Evolutionary conservation across 2,329 filamentous ascomycete species (phyloP).

Genomic region (Xylariaceae sp.): DNA sequence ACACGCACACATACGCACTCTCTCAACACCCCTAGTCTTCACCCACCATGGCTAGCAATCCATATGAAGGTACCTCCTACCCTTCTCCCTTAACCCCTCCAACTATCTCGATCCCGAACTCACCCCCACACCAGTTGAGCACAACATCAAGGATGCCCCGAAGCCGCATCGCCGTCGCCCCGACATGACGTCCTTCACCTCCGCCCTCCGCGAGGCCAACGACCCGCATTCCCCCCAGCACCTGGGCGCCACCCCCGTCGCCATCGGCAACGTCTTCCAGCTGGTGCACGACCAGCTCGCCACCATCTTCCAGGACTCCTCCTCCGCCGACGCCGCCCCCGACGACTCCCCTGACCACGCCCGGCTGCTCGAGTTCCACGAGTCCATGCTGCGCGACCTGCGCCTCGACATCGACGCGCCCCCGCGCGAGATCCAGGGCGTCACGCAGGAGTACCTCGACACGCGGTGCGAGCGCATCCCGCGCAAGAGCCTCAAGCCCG

Average conservation of each 20-base stretch:
- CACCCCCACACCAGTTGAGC: constrained; percentile 50
- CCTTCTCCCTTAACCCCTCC: background rate
- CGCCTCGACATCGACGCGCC: constrained; percentile 49
- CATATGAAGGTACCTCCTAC: constrained; percentile 27
- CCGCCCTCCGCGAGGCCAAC: constrained; percentile 51
- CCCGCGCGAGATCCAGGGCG: constrained; percentile 48
- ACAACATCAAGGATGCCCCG: constrained; percentile 51
- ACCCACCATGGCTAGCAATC: constrained; percentile 28
- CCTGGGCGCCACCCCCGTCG: constrained; percentile 56
- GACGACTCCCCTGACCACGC: constrained; percentile 48
- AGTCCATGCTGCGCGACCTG: constrained; percentile 42
- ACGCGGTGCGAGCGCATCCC: constrained; percentile 50
- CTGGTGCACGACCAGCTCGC: constrained; percentile 56
- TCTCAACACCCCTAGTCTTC: too few species aligned
- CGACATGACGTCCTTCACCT: constrained; percentile 61
- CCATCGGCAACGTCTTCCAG: constrained; percentile 52
- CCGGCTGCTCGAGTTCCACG: constrained; percentile 43
- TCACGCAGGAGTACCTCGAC: constrained; percentile 57
- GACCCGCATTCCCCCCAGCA: constrained; percentile 54
- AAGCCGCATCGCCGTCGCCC: constrained; percentile 44
- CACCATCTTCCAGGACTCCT: constrained; percentile 45
- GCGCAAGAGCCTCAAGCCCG: constrained; percentile 41
- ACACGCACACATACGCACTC: too few species aligned
- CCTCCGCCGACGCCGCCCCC: constrained; percentile 40
- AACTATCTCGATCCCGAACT: background rate